Base-by-base conservation (phyloP, 768 basidiomycete species). In the Pisolithus marmoratus region DNA sequence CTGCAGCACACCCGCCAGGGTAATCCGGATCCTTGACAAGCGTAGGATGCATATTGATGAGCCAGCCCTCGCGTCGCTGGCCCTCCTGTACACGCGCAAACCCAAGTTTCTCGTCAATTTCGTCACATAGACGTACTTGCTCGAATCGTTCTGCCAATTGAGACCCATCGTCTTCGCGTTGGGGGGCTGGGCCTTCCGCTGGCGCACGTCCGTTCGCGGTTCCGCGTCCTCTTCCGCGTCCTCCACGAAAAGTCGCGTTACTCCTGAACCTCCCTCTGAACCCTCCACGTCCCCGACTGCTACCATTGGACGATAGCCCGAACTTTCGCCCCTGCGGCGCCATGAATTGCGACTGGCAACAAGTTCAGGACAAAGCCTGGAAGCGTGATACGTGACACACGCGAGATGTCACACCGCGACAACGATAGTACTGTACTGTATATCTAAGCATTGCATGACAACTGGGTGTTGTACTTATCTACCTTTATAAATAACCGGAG, bases 1-100 rank as follows among this genome's bases (percentile, higher is more conserved):
- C 94, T 7, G 87, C 96, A 2, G 92, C 85, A 59, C 82, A 84
- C 19, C 94, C 96, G 8, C 81, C 81, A 5, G 90, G 81, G 75
- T 85, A 85, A 40, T 90, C 85, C 6, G 92, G 72, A 61, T 94
- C 93, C 67, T 91, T 90, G 15, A 96, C 70, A 8, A 95, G 70
- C 1, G 93, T 96, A 87, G 96, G 91, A 66, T 95, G 94, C 95
- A 99, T 98, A 64, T 98, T 98, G 56, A 99, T 84, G 63, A 99
- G 72, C 96, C 96, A 98, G 2, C 94, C 96, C 49, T 90, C 87
- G 63, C 75, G 82, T 60, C 73, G 73, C 3, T 75, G 70, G 0
- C 94, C 95, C 63, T 94, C 89, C 53, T 90, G 83, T 46, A 90
- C 74, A 55, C 85, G 78, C 38, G 73, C 72, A 67, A 98, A 99